A percentile compares a stretch with the other conserved stretches of the same genome.
Evolutionary conservation across 805 yeast species (phyloP).

Genomic region (Barnettozyma pratensis): DNA sequence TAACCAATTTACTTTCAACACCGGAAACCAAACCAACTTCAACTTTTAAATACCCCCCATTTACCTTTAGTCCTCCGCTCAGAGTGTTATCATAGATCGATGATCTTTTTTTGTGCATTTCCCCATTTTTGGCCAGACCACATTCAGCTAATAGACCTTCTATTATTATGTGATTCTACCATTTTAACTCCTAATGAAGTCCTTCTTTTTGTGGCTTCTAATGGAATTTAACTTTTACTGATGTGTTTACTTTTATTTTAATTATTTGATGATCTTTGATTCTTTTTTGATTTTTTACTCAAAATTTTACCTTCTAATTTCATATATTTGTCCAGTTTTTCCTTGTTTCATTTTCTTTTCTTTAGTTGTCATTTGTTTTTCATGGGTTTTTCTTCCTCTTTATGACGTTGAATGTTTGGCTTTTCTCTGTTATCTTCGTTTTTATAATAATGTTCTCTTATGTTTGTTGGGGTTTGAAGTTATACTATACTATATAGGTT

Average conservation of each 20-base stretch:
- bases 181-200: neutral
- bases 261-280: slow-evolving; percentile 2
- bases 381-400: neutral
- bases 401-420: too few species aligned
- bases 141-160: neutral
- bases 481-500: too few species aligned
- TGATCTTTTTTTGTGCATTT: neutral
- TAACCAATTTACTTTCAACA: slow-evolving; percentile 85
- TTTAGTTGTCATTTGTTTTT: neutral
- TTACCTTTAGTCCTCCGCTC: neutral
- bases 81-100: neutral
- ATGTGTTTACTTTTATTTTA: neutral
- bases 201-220: neutral
- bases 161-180: neutral
- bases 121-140: neutral
- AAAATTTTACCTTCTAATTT: neutral
- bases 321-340: neutral
- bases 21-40: slow-evolving; percentile 42
- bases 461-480: too few species aligned
- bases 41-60: slow-evolving; percentile 14
- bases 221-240: neutral
- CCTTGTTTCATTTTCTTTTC: neutral
- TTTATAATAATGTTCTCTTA: too few species aligned
- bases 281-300: neutral
- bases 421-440: too few species aligned